A percentile compares a stretch with the other conserved stretches of the same genome.
Evolutionary conservation across 2,329 filamentous ascomycete genomes (phyloP).

Genomic region (Pseudonectria foliicola): DNA sequence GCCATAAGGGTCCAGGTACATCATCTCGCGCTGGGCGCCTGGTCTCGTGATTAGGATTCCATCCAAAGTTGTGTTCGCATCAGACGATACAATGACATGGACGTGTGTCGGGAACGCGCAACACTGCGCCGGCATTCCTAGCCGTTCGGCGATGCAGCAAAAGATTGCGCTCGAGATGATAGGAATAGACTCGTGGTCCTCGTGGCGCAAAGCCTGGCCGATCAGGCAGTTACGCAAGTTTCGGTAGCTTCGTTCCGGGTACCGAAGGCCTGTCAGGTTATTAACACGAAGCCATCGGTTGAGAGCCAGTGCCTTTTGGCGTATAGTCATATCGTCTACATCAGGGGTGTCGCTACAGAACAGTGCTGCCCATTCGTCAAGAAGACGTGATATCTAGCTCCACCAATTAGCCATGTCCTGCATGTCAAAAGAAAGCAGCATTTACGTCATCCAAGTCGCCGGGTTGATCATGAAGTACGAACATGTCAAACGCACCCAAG

Average conservation of each 20-base stretch:
- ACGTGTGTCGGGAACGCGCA: conserved; percentile 82
- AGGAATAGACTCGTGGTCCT: conserved; percentile 72
- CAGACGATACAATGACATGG: conserved; percentile 66
- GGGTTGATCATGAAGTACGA: conserved; percentile 65
- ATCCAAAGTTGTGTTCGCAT: conserved; percentile 54
- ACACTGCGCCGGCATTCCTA: conserved; percentile 70
- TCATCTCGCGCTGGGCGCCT: conserved; percentile 36
- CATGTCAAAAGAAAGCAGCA: conserved; percentile 3
- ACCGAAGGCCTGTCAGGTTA: conserved; percentile 63
- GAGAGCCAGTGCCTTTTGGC: conserved; percentile 60
- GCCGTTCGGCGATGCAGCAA: conserved; percentile 65
- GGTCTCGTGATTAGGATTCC: conserved; percentile 31
- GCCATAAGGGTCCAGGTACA: conserved; percentile 81
- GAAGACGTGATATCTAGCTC: conserved; percentile 49
- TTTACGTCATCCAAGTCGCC: conserved; percentile 69
- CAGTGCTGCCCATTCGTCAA: conserved; percentile 55
- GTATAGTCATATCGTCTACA: conserved; percentile 51
- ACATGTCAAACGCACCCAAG: conserved; percentile 81
- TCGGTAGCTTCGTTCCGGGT: conserved; percentile 62
- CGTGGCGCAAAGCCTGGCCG: conserved; percentile 67
- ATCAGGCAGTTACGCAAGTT: conserved; percentile 83
- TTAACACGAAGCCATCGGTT: conserved; percentile 61
- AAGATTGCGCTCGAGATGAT: conserved; percentile 84
- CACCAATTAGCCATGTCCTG: conserved; percentile 1
- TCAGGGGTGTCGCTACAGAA: conserved; percentile 48